Evolutionary conservation across 345 rosid genomes (phyloP).

Genomic region (Murraya koenigii): DNA sequence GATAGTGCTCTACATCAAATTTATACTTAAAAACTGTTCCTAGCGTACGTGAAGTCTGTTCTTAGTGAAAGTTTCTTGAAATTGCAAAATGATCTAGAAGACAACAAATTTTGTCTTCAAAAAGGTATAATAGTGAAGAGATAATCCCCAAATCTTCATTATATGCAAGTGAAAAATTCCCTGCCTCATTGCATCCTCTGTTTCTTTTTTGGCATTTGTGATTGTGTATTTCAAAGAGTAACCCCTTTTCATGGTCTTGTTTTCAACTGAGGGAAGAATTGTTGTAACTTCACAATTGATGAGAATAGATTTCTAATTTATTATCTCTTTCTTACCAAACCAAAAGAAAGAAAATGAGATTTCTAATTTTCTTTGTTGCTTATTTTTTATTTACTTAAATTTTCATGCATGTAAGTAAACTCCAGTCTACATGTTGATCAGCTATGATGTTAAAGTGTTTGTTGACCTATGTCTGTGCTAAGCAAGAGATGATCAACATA

Average conservation of each 20-base stretch:
- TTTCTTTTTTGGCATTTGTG: background rate
- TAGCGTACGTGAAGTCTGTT: background rate
- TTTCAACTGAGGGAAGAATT: background rate
- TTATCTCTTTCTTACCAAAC: too few species aligned
- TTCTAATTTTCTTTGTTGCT: background rate
- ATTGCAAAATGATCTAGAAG: background rate
- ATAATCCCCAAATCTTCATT: background rate
- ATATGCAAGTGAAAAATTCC: background rate
- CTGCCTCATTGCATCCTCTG: background rate
- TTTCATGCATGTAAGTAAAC: background rate
- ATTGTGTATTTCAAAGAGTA: background rate
- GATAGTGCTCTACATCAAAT: background rate
- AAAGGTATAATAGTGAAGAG: background rate
- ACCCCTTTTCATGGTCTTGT: background rate
- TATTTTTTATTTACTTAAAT: background rate
- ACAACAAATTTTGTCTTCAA: background rate
- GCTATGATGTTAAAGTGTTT: background rate
- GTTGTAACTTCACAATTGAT: background rate
- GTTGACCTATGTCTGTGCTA: background rate
- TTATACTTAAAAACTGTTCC: background rate
- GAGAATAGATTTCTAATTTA: background rate
- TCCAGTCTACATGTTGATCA: background rate
- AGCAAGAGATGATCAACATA: background rate
- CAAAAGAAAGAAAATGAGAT: background rate
- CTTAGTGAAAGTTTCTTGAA: background rate